Base-by-base conservation (phyloP, 1,284 basidiomycete species). In the Cutaneotrichosporon dermatis region DNA sequence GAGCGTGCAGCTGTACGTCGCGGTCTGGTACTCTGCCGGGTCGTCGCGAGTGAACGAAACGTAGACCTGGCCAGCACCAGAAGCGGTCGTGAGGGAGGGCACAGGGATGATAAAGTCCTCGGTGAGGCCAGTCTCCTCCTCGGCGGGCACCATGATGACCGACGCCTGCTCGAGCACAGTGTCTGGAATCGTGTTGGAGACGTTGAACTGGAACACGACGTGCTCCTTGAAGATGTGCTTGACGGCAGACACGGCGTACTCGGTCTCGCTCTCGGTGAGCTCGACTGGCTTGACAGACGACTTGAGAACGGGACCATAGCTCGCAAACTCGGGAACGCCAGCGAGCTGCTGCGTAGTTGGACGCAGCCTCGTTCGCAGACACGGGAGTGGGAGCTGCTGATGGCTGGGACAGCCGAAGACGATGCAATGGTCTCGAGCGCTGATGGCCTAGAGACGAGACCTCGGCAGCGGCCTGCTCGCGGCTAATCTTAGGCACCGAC, bases 121-220 rank as follows among this genome's bases (percentile, higher is more conserved):
- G 50, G 84, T 86, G 66, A 99, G 79, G 1, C 86, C 88, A 12
- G 82, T 81, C 34, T 92, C 91, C 9, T 84, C 81, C 51, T 57
- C 55, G 50, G 88, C 83, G 4, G 89, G 85, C 65, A 88, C 84
- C 87, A 98, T 95, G 68, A 92, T 84, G 10, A 99, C 90, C n/a
- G 92, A 89, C 15, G 96, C 92, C 69, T 94, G 87, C 76, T 99
- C 96, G 61, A 99, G 82, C 5, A 99, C 88, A 4, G 92, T 94
- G 75, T 99, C 96, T n/a, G 92, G 88, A 57, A 99, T 84, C n/a
- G 96, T 99, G 77, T 99, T 99, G 60, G 92, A 91, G 54, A 99
- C 86, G 80, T 98, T 97, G 85, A 92, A 98, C 88, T 99, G 93
- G 85, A 97, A 95, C 44, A 99, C 95, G 63, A 99, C 78, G 75